phyloP scores from a whole-genome alignment of 2,329 filamentous ascomycete genomes.

The Xylaria sp. region DNA sequence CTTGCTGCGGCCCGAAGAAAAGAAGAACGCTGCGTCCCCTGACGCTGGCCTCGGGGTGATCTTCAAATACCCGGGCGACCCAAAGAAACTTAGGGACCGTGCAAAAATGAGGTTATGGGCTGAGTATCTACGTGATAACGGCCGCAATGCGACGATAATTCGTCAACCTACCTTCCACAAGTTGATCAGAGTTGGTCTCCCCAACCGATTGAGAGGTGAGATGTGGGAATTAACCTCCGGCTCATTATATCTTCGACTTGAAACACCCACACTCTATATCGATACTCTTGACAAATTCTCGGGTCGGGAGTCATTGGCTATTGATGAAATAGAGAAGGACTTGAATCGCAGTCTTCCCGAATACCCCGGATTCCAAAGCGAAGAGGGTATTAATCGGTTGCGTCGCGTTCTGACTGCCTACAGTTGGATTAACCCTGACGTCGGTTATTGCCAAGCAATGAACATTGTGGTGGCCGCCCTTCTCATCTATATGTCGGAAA shows the following conservation, averaged over 20 bases:
- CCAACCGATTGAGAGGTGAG: slow-evolving; percentile 91
- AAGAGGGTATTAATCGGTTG: slow-evolving; percentile 91
- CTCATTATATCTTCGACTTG: slow-evolving; percentile 86
- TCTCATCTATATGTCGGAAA: slow-evolving; percentile 97
- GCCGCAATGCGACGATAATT: slow-evolving; percentile 89
- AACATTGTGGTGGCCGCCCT: slow-evolving; percentile 99
- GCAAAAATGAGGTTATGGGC: slow-evolving; percentile 99
- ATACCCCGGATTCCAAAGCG: slow-evolving; percentile 96
- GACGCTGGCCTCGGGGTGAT: slow-evolving; percentile 93
- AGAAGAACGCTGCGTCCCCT: slow-evolving; percentile 74
- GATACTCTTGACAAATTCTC: slow-evolving; percentile 87
- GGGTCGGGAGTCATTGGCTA: slow-evolving; percentile 89
- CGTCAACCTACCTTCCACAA: slow-evolving; percentile 98
- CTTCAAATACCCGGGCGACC: slow-evolving; percentile 94
- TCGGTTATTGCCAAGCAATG: slow-evolving; percentile 99
- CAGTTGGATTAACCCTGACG: slow-evolving; percentile 94
- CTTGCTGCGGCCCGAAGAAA: slow-evolving; percentile 71
- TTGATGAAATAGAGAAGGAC: slow-evolving; percentile 99
- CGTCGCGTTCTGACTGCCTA: slow-evolving; percentile 94
- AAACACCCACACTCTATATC: slow-evolving; percentile 83
- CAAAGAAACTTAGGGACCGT: slow-evolving; percentile 90
- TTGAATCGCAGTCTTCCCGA: slow-evolving; percentile 95
- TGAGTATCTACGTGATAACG: slow-evolving; percentile 95
- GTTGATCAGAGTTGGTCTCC: slow-evolving; percentile 92
- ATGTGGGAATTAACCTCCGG: slow-evolving; percentile 96